Evolutionary conservation across 2,329 filamentous ascomycete species (phyloP).

Genomic region (Pseudogymnoascus sp.): DNA sequence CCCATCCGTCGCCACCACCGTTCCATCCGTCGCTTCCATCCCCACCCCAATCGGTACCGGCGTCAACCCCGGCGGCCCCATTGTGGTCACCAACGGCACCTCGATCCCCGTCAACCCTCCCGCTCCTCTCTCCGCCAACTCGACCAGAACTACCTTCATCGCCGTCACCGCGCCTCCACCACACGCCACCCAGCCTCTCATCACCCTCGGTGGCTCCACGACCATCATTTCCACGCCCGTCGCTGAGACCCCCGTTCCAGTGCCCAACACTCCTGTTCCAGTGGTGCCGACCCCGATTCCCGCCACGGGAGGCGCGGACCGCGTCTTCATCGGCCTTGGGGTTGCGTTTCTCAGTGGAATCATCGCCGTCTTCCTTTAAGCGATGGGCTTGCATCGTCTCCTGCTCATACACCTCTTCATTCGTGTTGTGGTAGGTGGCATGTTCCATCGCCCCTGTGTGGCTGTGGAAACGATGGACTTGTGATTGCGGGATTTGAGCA

Average conservation of each 20-base stretch:
- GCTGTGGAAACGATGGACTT: neutral
- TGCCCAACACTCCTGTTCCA: neutral
- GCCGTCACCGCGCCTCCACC: slow-evolving; percentile 14
- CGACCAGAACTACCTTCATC: slow-evolving; percentile 13
- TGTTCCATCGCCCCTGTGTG: neutral
- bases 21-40: neutral
- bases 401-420: neutral
- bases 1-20: neutral
- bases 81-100: neutral
- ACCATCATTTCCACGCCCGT: neutral
- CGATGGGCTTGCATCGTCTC: neutral
- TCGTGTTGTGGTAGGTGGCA: neutral
- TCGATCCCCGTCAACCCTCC: neutral
- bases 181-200: neutral
- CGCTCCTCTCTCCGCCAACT: neutral
- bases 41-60: neutral
- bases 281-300: neutral
- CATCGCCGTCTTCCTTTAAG: neutral
- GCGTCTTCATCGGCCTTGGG: neutral
- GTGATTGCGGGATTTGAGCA: neutral
- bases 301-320: neutral
- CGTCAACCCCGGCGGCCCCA: neutral
- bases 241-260: neutral
- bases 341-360: neutral
- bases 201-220: neutral